Percentiles rank a stretch among this genome's conserved stretches.
Conservation (phyloP, 257 asterid species). For the Solanum pimpinellifolium region DNA sequence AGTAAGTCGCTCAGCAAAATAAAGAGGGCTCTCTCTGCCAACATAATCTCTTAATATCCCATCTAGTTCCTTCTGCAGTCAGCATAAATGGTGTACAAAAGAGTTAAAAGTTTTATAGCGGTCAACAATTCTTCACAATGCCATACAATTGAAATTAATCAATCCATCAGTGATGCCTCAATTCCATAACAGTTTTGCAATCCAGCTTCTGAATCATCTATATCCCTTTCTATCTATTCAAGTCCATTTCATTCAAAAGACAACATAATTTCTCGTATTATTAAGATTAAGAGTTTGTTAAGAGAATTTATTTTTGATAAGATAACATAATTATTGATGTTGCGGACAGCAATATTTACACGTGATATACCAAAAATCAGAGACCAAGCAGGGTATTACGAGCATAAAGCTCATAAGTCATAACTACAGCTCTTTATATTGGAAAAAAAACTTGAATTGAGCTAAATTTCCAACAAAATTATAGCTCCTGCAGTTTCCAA, state of each 20-base stretch:
- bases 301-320: not conserved
- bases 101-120: not conserved
- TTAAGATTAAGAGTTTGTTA: not conserved
- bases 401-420: not conserved
- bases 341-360: not conserved
- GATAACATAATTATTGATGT: not conserved
- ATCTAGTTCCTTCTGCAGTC: constrained; percentile 56
- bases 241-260: not conserved
- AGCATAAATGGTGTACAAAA: not conserved
- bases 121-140: not conserved
- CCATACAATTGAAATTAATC: not conserved
- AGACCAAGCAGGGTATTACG: not conserved
- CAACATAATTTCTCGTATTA: not conserved
- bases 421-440: not conserved
- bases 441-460: not conserved
- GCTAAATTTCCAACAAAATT: not conserved
- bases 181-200: not conserved
- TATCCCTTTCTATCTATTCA: not conserved
- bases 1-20: constrained; percentile 80
- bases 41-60: constrained; percentile 89
- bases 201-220: not conserved
- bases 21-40: constrained; percentile 91
- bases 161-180: not conserved
- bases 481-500: not conserved
- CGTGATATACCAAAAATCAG: not conserved